These are phyloP conservation scores for Acanthamoeba culbertsoni DNA, from an alignment of 208 protist genomes.

Conservation along the genomic window DNA sequence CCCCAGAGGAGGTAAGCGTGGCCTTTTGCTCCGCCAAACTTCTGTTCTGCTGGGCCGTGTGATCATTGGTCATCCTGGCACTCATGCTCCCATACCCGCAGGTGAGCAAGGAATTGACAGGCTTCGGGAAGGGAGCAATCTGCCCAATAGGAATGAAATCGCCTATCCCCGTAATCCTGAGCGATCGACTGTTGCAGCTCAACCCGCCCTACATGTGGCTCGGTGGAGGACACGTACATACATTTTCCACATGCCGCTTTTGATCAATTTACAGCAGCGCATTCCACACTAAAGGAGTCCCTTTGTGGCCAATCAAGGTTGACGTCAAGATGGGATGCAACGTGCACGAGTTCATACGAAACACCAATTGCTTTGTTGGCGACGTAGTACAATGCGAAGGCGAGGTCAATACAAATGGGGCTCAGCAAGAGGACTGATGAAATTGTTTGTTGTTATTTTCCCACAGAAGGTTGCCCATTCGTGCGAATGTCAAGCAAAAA, in stretches of 20 bases:
- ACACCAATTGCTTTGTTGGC: constrained; percentile 18
- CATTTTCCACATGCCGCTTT: background rate
- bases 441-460: no score
- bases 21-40: background rate
- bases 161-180: constrained; percentile 57
- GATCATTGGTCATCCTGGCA: background rate
- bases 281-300: background rate
- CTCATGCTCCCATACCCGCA: background rate
- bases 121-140: constrained; percentile 48
- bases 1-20: background rate
- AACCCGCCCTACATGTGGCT: constrained; percentile 61
- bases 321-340: constrained; percentile 46
- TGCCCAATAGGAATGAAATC: constrained; percentile 32
- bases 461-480: no score
- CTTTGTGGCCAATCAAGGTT: background rate
- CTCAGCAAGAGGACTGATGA: background rate
- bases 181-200: constrained; percentile 6
- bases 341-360: constrained; percentile 28
- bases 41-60: no score
- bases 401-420: background rate
- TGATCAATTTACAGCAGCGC: background rate
- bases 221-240: constrained; percentile 56
- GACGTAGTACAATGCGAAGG: constrained; percentile 2
- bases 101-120: constrained; percentile 26
- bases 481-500: no score